Evolutionary conservation across 352 stramenopile species (phyloP).

Genomic region (Blastocystis sp.): DNA sequence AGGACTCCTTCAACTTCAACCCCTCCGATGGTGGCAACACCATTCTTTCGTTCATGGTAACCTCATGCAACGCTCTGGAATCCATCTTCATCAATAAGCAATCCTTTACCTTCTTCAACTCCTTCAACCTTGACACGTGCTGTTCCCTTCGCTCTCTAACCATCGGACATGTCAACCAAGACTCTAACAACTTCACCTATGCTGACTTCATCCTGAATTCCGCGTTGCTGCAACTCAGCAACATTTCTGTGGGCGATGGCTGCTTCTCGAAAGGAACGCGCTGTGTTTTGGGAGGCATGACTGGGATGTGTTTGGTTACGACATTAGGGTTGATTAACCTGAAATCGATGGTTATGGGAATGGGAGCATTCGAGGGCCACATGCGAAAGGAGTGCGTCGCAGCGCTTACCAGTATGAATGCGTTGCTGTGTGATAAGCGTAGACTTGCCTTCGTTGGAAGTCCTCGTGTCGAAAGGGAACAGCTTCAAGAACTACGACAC

Average conservation of each 20-base stretch:
- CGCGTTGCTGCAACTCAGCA: background rate
- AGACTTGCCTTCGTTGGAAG: too few species aligned
- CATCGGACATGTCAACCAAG: background rate
- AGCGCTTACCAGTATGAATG: too few species aligned
- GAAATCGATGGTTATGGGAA: too few species aligned
- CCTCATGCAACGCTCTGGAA: background rate
- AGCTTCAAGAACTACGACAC: too few species aligned
- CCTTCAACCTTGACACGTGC: background rate
- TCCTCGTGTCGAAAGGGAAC: too few species aligned
- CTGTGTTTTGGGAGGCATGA: too few species aligned
- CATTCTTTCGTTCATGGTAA: background rate
- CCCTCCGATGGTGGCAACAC: background rate
- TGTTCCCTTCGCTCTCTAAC: background rate
- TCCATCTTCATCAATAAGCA: background rate
- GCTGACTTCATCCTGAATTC: background rate
- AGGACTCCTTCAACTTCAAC: background rate
- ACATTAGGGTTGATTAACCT: too few species aligned
- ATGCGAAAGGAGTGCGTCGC: too few species aligned
- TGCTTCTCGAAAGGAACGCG: background rate
- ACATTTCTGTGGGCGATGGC: background rate
- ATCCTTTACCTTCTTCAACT: background rate
- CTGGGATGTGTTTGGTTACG: too few species aligned
- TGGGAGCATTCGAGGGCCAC: too few species aligned
- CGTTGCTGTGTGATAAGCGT: too few species aligned
- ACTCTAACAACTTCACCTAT: constrained; percentile 8